Evolutionary conservation across 1,139 yeast genomes (phyloP).

Genomic region (Hansenula lynferdii): DNA sequence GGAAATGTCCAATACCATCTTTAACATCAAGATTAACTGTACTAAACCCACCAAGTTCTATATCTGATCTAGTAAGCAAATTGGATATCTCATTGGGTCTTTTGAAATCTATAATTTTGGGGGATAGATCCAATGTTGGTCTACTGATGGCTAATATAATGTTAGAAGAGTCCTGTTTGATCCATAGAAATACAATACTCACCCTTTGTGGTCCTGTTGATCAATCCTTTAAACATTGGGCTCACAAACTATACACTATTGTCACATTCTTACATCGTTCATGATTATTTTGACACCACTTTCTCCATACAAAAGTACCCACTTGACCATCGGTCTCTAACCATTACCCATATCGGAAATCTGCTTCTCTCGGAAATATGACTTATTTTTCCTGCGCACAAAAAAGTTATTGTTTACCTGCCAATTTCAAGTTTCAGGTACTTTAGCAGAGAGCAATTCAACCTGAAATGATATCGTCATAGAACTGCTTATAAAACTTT

Average conservation of each 20-base stretch:
- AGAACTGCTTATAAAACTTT: no score
- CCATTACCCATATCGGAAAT: not conserved
- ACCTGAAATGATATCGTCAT: no score
- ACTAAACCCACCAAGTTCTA: conserved; percentile 75
- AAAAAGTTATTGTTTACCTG: no score
- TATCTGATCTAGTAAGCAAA: conserved; percentile 61
- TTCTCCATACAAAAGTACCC: not conserved
- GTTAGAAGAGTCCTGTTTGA: no score
- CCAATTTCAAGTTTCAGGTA: conserved; percentile 1
- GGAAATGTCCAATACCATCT: conserved; percentile 48
- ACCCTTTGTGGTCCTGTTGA: not conserved
- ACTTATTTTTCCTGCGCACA: no score
- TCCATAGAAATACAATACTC: no score
- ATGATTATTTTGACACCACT: not conserved
- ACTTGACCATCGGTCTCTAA: not conserved
- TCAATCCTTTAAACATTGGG: not conserved
- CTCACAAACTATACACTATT: no score
- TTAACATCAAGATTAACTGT: conserved; percentile 48
- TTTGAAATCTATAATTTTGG: conserved; percentile 50
- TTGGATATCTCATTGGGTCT: conserved; percentile 39
- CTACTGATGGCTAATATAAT: no score
- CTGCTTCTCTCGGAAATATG: not conserved
- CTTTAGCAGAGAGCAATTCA: not conserved
- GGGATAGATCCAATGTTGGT: conserved; percentile 24
- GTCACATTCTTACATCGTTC: no score